Conservation (phyloP, 208 protist genomes). For the Jaenimonas drosophilae region DNA sequence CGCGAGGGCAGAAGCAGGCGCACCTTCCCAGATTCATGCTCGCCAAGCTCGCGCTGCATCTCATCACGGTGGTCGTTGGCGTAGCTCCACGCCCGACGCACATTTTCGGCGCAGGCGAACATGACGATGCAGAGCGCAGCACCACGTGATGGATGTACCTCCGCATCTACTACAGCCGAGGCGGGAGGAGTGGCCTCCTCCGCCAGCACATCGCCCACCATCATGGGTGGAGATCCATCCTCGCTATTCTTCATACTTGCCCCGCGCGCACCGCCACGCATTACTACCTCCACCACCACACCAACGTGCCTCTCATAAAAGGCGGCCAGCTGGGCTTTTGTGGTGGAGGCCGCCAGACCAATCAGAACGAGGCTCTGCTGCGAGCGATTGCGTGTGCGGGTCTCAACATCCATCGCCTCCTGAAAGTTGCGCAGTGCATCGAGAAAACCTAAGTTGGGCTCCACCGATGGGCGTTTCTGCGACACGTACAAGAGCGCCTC, state of each 20-base stretch:
- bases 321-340: constrained; percentile 15
- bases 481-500: constrained; percentile 77
- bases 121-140: not conserved
- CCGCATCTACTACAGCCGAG: no score
- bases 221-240: not conserved
- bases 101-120: not conserved
- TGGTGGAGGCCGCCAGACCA: constrained; percentile 21
- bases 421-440: constrained; percentile 60
- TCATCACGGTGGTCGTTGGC: not conserved
- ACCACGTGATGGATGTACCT: no score
- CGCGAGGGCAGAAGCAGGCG: no score
- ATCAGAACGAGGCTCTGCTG: constrained; percentile 46
- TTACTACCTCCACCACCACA: constrained; percentile 54
- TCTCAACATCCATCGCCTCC: constrained; percentile 33
- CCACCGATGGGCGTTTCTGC: constrained; percentile 31
- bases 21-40: no score
- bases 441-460: constrained; percentile 81
- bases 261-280: constrained; percentile 8
- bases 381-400: constrained; percentile 30
- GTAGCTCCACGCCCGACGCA: not conserved
- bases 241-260: not conserved
- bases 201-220: not conserved
- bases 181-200: not conserved
- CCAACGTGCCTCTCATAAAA: constrained; percentile 68
- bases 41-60: not conserved